phyloP scores from a whole-genome alignment of 1,284 basidiomycete genomes.

The Ceratobasidium sp. region DNA sequence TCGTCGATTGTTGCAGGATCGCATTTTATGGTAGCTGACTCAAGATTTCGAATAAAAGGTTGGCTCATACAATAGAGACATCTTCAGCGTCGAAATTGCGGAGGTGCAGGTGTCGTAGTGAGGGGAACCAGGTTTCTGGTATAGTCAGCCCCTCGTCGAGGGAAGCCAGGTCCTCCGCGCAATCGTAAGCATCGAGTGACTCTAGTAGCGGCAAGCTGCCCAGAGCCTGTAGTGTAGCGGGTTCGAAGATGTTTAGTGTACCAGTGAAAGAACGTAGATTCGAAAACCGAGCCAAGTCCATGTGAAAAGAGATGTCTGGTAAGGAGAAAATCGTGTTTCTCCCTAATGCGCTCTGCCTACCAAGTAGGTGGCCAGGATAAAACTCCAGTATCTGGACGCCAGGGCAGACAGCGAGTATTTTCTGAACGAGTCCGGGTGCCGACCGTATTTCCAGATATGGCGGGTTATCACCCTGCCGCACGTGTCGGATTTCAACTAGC shows the following conservation, averaged over 20 bases:
- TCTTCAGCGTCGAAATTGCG: neutral
- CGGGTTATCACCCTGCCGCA: too few species aligned
- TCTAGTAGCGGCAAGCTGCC: neutral
- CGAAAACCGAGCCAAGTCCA: neutral
- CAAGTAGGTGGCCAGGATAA: neutral
- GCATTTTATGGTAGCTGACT: neutral
- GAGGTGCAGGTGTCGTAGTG: neutral
- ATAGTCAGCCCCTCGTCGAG: neutral
- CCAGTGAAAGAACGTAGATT: neutral
- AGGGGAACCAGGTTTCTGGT: neutral
- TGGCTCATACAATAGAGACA: neutral
- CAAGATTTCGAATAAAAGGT: neutral
- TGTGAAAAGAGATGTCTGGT: neutral
- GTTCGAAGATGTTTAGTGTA: neutral
- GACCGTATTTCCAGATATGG: too few species aligned
- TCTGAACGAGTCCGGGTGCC: neutral
- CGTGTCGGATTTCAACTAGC: neutral
- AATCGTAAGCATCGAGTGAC: neutral
- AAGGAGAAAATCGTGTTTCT: neutral
- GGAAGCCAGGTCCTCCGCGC: neutral
- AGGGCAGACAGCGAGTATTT: neutral
- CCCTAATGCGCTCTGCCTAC: too few species aligned
- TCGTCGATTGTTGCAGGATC: neutral
- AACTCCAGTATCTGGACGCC: neutral
- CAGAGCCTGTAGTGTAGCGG: neutral